Conservation (phyloP, 2,329 filamentous ascomycete species). For the Chrysoporthe austroafricana region DNA sequence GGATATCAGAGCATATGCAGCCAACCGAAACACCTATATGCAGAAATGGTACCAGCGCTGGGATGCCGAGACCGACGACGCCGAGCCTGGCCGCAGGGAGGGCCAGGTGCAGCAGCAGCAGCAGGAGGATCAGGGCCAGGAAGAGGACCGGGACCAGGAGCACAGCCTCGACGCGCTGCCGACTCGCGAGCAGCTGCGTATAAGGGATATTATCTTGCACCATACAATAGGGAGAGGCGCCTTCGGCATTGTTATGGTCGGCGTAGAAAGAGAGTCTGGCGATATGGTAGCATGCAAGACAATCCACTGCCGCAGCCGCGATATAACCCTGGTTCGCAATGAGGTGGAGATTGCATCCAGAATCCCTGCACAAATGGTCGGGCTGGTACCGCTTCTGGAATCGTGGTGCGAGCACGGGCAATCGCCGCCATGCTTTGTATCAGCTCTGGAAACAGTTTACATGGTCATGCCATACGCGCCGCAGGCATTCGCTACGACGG, state of each 20-base stretch:
- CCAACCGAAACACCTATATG: constrained; percentile 4
- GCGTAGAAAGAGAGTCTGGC: constrained; percentile 21
- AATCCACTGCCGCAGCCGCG: constrained; percentile 6
- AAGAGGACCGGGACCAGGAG: background rate
- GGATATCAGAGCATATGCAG: background rate
- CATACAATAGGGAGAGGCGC: constrained; percentile 24
- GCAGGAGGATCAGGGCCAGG: too few relatives aligned
- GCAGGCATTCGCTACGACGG: constrained; percentile 14
- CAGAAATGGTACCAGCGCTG: constrained; percentile 1
- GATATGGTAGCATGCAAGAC: constrained; percentile 26
- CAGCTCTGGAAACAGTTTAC: constrained; percentile 1
- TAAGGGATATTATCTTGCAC: constrained; percentile 22
- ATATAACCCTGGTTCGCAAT: background rate
- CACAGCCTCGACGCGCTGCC: constrained; percentile 5
- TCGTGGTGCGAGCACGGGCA: constrained; percentile 11
- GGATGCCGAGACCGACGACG: background rate
- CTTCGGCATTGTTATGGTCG: constrained; percentile 26
- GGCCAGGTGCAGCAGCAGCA: too few relatives aligned
- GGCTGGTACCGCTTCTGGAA: background rate
- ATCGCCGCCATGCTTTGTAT: constrained; percentile 14
- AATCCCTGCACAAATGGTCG: background rate
- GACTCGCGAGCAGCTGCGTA: background rate
- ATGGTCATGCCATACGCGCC: constrained; percentile 27
- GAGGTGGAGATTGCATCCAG: constrained; percentile 2
- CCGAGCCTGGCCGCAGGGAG: too few relatives aligned